Base-by-base conservation (phyloP, 192 early-diverging fungal genomes). In the Dissophora globulifera region DNA sequence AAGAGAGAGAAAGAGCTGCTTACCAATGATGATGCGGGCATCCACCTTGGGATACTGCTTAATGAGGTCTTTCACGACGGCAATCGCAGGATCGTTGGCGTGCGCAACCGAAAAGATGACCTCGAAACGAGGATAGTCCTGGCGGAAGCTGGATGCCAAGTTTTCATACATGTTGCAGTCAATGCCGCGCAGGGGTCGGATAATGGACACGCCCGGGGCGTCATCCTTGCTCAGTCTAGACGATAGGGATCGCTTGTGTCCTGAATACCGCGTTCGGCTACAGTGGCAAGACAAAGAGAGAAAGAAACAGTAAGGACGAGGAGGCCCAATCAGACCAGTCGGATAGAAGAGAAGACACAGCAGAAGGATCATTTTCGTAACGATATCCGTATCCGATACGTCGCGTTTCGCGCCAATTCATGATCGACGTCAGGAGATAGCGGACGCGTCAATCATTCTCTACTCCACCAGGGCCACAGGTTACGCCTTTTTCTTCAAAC, bases 121-220 rank as follows among this genome's bases (percentile, higher is more conserved):
- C 71, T 99, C 95, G 43, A 93, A 91, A 22, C 67, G 69, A 5
- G 95, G 94, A 80, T 99, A 99, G 31, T 89, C 80, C 55, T 96
- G 95, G n/a, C 67, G 51, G 78, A 99, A 96, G 27, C 93, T 90
- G 15, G 95, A 95, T 26, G 82, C 81, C 23, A 99, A 81, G 61
- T 96, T 97, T 25, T 87, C 89, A 19, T 81, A 74, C 78, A 98
- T 79, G 75, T 95, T 91, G 51, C 81, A 74, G 70, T 99, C 98
- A 20, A 96, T 62, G 20, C 98, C 98, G 67, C 98, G 98, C 4
- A 99, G 78, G 8, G 98, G 98, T 6, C 96, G 86, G 62, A 99
- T 85, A 58, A 99, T 94, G 1, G 98, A 88, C 19, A 99, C 96
- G 7, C 90, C 91, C 1, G 94, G 94, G 35, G 67, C 81, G 42